Evolutionary conservation across 306 rosid genomes (phyloP).

Genomic region (Ormosia emarginata): DNA sequence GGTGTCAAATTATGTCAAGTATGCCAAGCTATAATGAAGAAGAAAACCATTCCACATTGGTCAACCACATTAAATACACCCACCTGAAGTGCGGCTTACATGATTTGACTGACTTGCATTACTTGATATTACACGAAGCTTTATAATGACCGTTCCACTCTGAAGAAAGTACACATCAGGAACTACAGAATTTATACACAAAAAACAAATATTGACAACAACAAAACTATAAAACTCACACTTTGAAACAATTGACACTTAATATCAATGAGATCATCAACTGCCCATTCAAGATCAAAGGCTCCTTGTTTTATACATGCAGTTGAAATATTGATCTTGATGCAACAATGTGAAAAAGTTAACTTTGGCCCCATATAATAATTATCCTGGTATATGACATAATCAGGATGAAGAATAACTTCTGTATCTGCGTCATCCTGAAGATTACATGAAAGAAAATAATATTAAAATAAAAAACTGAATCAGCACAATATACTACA

Average conservation of each 20-base stretch:
- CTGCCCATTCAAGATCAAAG: constrained; percentile 65
- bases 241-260: constrained; percentile 54
- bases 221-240: constrained; percentile 50
- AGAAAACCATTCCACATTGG: neutral
- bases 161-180: constrained; percentile 39
- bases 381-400: constrained; percentile 62
- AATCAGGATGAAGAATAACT: constrained; percentile 84
- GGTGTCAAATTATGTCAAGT: neutral
- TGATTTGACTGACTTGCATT: constrained; percentile 38
- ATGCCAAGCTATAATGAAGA: constrained; percentile 14
- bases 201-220: neutral
- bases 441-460: constrained; percentile 30
- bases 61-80: constrained; percentile 27
- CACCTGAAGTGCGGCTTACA: constrained; percentile 53
- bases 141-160: constrained; percentile 58
- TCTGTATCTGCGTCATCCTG: constrained; percentile 61
- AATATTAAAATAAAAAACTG: constrained; percentile 19
- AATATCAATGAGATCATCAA: constrained; percentile 59
- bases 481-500: neutral
- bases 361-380: constrained; percentile 54
- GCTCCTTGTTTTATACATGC: constrained; percentile 37
- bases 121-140: constrained; percentile 58
- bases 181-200: constrained; percentile 23
- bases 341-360: constrained; percentile 55
- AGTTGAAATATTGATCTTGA: constrained; percentile 60